These are phyloP conservation scores for Phytopythium kandeliae DNA, from an alignment of 352 stramenopile species.

Conservation along the genomic window DNA sequence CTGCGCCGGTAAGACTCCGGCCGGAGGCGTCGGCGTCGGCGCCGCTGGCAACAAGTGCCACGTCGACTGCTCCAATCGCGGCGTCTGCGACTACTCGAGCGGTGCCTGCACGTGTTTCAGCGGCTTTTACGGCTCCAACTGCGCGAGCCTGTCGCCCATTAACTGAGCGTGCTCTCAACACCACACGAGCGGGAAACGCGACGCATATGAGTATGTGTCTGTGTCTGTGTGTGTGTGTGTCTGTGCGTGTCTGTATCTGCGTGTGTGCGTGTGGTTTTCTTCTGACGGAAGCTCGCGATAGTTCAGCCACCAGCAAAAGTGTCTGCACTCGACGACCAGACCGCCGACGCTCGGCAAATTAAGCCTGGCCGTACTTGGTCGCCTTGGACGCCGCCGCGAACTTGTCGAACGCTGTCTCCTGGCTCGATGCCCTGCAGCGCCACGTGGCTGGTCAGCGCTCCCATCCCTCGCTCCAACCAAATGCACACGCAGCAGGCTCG, in stretches of 20 bases:
- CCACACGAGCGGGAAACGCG: no score
- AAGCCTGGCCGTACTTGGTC: conserved; percentile 41
- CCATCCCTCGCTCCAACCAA: neutral
- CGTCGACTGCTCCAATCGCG: conserved; percentile 73
- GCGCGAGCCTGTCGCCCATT: conserved; percentile 57
- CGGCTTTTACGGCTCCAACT: conserved; percentile 79
- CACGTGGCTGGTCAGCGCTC: conserved; percentile 5
- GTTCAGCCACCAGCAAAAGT: neutral
- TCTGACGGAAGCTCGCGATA: neutral
- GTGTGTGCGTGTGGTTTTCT: conserved; percentile 2
- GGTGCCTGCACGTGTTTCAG: conserved; percentile 65
- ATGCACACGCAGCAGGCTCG: conserved; percentile 5
- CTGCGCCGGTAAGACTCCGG: conserved; percentile 49
- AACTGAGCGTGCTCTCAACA: no score
- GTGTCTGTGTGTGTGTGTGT: no score
- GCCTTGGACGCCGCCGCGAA: conserved; percentile 46
- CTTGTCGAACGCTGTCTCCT: conserved; percentile 59
- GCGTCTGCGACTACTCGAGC: conserved; percentile 63
- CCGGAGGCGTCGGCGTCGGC: conserved; percentile 30
- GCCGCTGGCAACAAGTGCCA: conserved; percentile 55
- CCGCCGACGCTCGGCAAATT: conserved; percentile 8
- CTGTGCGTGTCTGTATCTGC: no score
- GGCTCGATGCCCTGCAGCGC: conserved; percentile 29
- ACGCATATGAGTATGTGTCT: no score
- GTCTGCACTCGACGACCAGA: neutral